Percentiles rank a stretch among this genome's conserved stretches.
These are phyloP conservation scores for Emmonsiellopsis sp. DNA, from an alignment of 2,329 filamentous ascomycete species.

Conservation along the genomic window DNA sequence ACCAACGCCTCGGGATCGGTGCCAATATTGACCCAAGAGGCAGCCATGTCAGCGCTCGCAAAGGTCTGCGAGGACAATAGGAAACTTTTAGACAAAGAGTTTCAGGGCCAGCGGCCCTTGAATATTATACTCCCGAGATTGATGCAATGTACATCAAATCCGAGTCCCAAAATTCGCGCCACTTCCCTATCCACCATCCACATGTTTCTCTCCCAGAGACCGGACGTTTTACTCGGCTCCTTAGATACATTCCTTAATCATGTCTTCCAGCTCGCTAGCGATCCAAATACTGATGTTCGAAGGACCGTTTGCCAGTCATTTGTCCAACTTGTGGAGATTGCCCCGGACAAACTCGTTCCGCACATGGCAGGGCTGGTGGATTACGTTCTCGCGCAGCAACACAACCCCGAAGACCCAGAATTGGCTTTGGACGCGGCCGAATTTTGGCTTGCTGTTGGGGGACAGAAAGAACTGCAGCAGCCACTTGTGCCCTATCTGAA, in stretches of 20 bases:
- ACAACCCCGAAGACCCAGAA: slow-evolving; percentile 71
- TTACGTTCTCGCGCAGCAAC: slow-evolving; percentile 86
- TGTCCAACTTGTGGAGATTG: slow-evolving; percentile 81
- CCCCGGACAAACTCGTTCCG: slow-evolving; percentile 81
- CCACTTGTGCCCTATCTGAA: slow-evolving; percentile 67
- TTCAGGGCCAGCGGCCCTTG: slow-evolving; percentile 79
- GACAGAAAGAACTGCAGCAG: slow-evolving; percentile 71
- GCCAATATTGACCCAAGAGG: slow-evolving; percentile 70
- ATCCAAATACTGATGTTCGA: slow-evolving; percentile 71
- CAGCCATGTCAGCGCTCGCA: slow-evolving; percentile 81
- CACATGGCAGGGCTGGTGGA: slow-evolving; percentile 82
- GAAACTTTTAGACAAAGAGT: slow-evolving; percentile 74
- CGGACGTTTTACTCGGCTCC: slow-evolving; percentile 69
- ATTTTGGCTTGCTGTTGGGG: slow-evolving; percentile 92
- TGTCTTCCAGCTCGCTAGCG: slow-evolving; percentile 71
- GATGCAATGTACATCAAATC: slow-evolving; percentile 72
- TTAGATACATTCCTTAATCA: slow-evolving; percentile 74
- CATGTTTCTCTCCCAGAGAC: slow-evolving; percentile 78
- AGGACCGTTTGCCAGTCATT: slow-evolving; percentile 91
- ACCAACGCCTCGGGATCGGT: slow-evolving; percentile 62
- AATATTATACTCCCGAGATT: slow-evolving; percentile 85
- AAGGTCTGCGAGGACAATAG: slow-evolving; percentile 98
- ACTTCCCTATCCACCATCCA: slow-evolving; percentile 80
- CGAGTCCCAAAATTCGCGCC: slow-evolving; percentile 66
- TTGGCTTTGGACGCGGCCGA: slow-evolving; percentile 90